Percentiles rank a stretch among this genome's conserved stretches.
Conservation (phyloP, 306 rosid genomes). For the Crotalaria pallida region DNA sequence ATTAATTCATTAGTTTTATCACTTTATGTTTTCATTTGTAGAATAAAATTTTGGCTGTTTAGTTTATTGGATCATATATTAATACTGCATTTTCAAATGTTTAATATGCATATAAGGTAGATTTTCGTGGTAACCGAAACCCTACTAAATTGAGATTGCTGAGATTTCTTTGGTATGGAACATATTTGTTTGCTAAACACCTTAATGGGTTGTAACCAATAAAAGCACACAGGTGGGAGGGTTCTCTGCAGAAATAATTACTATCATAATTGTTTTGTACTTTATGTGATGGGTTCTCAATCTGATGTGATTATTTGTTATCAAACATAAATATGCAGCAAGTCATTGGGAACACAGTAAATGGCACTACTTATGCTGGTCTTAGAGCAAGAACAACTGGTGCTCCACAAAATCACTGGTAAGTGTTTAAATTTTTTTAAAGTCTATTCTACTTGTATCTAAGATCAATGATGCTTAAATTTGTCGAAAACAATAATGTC, state of each 20-base stretch:
- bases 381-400: slow-evolving; percentile 93
- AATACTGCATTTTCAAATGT: not conserved
- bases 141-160: not conserved
- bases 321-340: slow-evolving; percentile 46
- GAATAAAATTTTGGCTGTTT: not conserved
- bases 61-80: not conserved
- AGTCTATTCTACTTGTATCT: not conserved
- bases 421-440: not conserved
- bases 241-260: not conserved
- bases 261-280: not conserved
- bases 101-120: not conserved
- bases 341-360: slow-evolving; percentile 79
- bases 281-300: not conserved
- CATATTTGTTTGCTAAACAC: not conserved
- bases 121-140: not conserved
- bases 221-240: too few species aligned
- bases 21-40: not conserved
- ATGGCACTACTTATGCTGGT: slow-evolving; percentile 93
- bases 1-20: not conserved
- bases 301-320: slow-evolving; percentile 10
- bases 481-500: slow-evolving; percentile 18
- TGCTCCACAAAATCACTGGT: slow-evolving; percentile 99
- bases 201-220: too few species aligned
- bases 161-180: not conserved
- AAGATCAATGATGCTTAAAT: not conserved